Evolutionary conservation across 2,329 filamentous ascomycete genomes (phyloP).

Genomic region (Camptophora hylomeconis): DNA sequence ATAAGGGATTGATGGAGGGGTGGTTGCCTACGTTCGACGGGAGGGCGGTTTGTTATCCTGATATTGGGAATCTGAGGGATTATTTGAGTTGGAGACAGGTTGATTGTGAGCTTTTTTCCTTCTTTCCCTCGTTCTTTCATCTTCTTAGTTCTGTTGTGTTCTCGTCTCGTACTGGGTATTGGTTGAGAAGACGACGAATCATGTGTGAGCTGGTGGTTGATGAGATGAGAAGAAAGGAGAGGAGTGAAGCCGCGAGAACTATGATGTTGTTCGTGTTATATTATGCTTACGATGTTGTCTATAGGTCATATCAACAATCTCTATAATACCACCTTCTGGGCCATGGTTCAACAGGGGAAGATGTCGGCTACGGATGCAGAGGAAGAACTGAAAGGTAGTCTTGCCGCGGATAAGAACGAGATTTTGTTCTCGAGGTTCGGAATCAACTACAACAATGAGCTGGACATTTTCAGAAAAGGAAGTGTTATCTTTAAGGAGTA

Average conservation of each 20-base stretch:
- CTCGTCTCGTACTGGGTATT: conserved; percentile 15
- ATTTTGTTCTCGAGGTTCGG: conserved; percentile 79
- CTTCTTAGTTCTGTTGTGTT: too few species aligned
- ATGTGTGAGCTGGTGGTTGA: background rate
- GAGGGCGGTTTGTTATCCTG: conserved; percentile 79
- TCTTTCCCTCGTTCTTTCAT: background rate
- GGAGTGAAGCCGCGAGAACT: background rate
- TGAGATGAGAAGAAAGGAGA: background rate
- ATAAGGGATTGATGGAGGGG: background rate
- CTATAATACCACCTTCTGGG: conserved; percentile 96
- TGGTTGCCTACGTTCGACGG: conserved; percentile 79
- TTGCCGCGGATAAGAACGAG: conserved; percentile 86
- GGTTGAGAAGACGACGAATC: conserved; percentile 37
- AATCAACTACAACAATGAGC: conserved; percentile 97
- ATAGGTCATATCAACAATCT: conserved; percentile 96
- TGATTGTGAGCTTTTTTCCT: conserved; percentile 55
- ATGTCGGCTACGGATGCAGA: conserved; percentile 70
- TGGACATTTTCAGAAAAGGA: conserved; percentile 83
- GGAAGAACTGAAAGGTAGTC: conserved; percentile 64
- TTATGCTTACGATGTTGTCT: conserved; percentile 6
- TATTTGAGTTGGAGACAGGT: conserved; percentile 97
- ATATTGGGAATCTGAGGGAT: conserved; percentile 67
- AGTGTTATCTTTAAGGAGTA: conserved; percentile 83
- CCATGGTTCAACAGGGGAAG: conserved; percentile 64
- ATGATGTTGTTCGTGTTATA: background rate